Base-by-base conservation (phyloP, 2,329 filamentous ascomycete genomes). In the Paracoccidioides brasiliensis region DNA sequence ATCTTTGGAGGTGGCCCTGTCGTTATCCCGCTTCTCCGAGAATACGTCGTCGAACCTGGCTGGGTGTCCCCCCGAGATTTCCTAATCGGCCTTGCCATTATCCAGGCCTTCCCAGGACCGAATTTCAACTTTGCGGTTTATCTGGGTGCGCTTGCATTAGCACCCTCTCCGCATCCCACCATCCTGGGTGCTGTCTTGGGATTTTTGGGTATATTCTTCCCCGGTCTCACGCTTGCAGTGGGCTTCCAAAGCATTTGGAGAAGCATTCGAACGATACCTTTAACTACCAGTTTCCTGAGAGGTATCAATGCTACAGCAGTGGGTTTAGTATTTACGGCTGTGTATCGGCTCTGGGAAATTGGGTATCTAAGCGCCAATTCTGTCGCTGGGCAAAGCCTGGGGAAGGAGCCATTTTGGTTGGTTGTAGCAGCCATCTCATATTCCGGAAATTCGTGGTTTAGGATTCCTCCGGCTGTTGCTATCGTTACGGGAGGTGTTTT, bases 61-160 rank as follows among this genome's bases (percentile, higher is more conserved):
- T 89, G 84, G 84, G 84, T 89, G 0, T 80, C 77, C 0, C 74
- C 82, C 0, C 78, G 85, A 3, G 83, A 89, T 64, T 88, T 89
- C 64, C 72, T 89, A 0, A 80, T 88, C 51, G 85, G 85, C 0
- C 78, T 89, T 0, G 86, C 85, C 6, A 76, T 89, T 54, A 83
- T 82, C 15, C 85, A 89, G 66, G 78, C 82, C 0, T 85, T 88
- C 56, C 85, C 85, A 0, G 81, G 81, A 0, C 81, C 81, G 0
- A 72, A 72, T 54, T 69, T 70, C 62, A 70, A 71, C 58, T 71
- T 83, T 57, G 79, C 78, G 0, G 79, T 83, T 0, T 83, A 76
- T 55, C 69, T 84, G 0, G 80, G 81, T 0, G 69, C 71, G 0
- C 64, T 84, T 0, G 72, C 78, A 0, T 70, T 80, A 0, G 65